Percentiles rank a stretch among this genome's conserved stretches.
Evolutionary conservation across 1,284 basidiomycete genomes (phyloP).

Genomic region (Vanrija sp.): DNA sequence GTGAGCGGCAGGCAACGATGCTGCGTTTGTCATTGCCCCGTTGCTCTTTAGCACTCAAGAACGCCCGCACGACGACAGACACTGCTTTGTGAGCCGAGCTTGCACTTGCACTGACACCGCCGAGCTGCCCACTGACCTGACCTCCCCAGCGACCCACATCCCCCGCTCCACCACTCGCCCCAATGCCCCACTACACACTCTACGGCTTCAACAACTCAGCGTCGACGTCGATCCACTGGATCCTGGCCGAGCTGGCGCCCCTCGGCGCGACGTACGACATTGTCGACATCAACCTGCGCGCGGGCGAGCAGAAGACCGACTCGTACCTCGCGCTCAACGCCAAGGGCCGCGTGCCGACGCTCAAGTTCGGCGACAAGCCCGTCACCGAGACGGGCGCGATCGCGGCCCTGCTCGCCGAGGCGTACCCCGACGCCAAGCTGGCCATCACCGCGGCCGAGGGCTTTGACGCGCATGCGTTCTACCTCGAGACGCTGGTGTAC

Average conservation of each 20-base stretch:
- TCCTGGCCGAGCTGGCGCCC: conserved; percentile 22
- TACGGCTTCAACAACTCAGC: conserved; percentile 21
- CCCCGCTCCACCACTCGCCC: background rate
- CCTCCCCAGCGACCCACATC: background rate
- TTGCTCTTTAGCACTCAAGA: no score
- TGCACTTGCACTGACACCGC: no score
- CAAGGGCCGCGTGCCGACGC: conserved; percentile 24
- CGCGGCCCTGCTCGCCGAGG: conserved; percentile 18
- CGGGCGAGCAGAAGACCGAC: conserved; percentile 15
- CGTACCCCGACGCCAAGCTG: conserved; percentile 11
- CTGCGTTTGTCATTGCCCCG: no score
- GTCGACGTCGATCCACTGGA: conserved; percentile 20
- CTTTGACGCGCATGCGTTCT: conserved; percentile 5
- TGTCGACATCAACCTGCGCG: conserved; percentile 10
- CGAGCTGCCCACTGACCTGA: background rate
- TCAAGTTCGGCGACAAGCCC: conserved; percentile 8
- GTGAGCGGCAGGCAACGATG: no score
- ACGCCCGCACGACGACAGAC: no score
- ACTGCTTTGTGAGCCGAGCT: no score
- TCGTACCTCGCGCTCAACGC: conserved; percentile 22
- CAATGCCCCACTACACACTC: conserved; percentile 16
- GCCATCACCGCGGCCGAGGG: conserved; percentile 3
- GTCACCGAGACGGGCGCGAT: conserved; percentile 24
- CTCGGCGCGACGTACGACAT: conserved; percentile 12
- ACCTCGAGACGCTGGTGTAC: conserved; percentile 19